These are phyloP conservation scores for Lepidium sativum DNA, from an alignment of 345 rosid genomes.

Conservation along the genomic window DNA sequence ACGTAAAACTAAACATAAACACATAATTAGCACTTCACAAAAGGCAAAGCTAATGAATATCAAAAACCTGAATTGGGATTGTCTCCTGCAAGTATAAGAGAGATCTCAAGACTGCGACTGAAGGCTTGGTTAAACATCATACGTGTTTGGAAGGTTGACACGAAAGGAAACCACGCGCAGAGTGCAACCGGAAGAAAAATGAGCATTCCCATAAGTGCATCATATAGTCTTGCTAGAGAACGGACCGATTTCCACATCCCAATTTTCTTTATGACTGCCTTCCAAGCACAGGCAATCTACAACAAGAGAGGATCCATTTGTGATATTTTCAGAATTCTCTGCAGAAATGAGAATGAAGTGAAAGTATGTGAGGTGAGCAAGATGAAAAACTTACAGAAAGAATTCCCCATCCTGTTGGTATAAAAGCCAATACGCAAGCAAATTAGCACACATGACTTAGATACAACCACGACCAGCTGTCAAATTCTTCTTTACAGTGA, in stretches of 20 bases:
- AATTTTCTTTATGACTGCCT: conserved; percentile 60
- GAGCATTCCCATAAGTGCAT: conserved; percentile 94
- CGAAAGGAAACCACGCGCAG: conserved; percentile 91
- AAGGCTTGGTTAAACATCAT: conserved; percentile 98
- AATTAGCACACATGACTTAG: neutral
- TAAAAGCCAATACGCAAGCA: conserved; percentile 66
- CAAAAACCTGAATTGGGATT: conserved; percentile 59
- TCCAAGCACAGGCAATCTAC: conserved; percentile 95
- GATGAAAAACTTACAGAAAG: conserved; percentile 54
- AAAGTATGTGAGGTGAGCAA: neutral
- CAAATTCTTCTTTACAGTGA: neutral
- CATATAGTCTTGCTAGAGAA: conserved; percentile 72
- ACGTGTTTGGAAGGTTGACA: conserved; percentile 94
- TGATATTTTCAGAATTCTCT: neutral
- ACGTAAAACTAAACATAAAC: neutral
- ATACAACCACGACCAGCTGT: neutral
- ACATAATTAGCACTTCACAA: neutral
- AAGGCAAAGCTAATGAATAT: neutral
- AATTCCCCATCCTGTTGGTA: conserved; percentile 97
- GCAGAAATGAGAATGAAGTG: neutral
- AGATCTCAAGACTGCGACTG: conserved; percentile 87
- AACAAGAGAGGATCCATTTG: neutral
- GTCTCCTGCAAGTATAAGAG: conserved; percentile 95
- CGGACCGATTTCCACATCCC: conserved; percentile 88
- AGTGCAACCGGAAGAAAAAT: conserved; percentile 80